Percentiles rank a stretch among this genome's conserved stretches.
Conservation (phyloP, 2,329 filamentous ascomycete genomes). For the Microdochium nivale region DNA sequence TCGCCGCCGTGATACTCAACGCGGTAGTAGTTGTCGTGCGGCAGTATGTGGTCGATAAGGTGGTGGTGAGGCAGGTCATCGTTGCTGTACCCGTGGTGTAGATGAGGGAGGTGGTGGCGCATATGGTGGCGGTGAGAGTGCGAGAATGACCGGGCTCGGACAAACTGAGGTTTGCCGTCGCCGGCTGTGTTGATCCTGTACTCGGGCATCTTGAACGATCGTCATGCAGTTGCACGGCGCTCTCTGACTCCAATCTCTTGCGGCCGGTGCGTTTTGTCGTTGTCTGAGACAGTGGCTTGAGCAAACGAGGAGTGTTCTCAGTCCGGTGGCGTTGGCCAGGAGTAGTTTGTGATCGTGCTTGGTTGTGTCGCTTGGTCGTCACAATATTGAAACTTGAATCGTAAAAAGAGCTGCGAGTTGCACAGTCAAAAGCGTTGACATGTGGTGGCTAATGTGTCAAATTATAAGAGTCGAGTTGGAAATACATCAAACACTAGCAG, state of each 20-base stretch:
- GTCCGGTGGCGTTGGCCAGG: too few species aligned
- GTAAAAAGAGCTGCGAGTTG: too few species aligned
- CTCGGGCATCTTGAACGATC: slow-evolving; percentile 7
- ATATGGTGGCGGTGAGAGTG: background rate
- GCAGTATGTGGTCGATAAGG: background rate
- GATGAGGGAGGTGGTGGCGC: slow-evolving; percentile 1
- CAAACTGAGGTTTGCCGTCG: slow-evolving; percentile 8
- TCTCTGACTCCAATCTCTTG: background rate
- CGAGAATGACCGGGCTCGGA: slow-evolving; percentile 13
- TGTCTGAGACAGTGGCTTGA: background rate
- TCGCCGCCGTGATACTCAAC: slow-evolving; percentile 1
- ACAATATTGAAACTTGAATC: too few species aligned
- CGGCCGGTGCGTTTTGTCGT: background rate
- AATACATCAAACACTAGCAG: too few species aligned
- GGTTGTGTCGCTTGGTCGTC: too few species aligned
- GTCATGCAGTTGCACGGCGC: background rate
- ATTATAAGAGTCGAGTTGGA: too few species aligned
- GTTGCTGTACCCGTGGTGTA: slow-evolving; percentile 6
- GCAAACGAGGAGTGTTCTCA: too few species aligned
- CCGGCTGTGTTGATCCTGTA: slow-evolving; percentile 7
- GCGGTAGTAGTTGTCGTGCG: background rate
- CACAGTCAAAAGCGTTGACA: too few species aligned
- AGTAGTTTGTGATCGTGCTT: too few species aligned
- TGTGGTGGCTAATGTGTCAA: too few species aligned
- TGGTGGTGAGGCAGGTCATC: background rate